phyloP scores from a whole-genome alignment of 1,139 yeast genomes.

The Yamadazyma kanchanaburiensis region DNA sequence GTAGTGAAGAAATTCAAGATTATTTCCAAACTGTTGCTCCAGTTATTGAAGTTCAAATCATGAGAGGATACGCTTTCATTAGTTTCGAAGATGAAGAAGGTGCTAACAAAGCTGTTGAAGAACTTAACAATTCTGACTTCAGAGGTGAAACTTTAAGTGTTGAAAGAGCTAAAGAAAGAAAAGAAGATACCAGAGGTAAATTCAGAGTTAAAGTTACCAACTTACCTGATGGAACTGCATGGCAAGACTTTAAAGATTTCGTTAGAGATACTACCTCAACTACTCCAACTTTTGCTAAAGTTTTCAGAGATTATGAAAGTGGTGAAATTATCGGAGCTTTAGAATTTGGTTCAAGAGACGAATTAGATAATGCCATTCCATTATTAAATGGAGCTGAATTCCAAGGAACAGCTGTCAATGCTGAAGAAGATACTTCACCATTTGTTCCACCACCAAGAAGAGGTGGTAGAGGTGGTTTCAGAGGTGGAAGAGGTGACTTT shows the following conservation, averaged over 20 bases:
- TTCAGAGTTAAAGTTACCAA: constrained; percentile 65
- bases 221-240: constrained; percentile 72
- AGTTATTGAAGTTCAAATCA: constrained; percentile 61
- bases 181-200: constrained; percentile 62
- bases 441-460: constrained; percentile 65
- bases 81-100: constrained; percentile 65
- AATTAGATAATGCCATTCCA: constrained; percentile 65
- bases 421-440: constrained; percentile 81
- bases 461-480: constrained; percentile 31
- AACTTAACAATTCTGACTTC: constrained; percentile 54
- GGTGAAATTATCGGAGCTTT: constrained; percentile 74
- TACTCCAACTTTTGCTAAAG: constrained; percentile 71
- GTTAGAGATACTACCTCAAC: constrained; percentile 66
- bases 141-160: constrained; percentile 65
- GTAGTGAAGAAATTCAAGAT: constrained; percentile 61
- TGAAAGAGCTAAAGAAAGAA: constrained; percentile 65
- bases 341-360: constrained; percentile 75
- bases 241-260: constrained; percentile 84
- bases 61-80: constrained; percentile 76
- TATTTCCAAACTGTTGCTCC: constrained; percentile 66
- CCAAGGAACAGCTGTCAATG: constrained; percentile 61
- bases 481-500: constrained; percentile 23
- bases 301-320: constrained; percentile 53
- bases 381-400: constrained; percentile 69
- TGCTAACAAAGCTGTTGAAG: constrained; percentile 64